Conservation (phyloP, 768 basidiomycete species). For the Boletellus emodensis region DNA sequence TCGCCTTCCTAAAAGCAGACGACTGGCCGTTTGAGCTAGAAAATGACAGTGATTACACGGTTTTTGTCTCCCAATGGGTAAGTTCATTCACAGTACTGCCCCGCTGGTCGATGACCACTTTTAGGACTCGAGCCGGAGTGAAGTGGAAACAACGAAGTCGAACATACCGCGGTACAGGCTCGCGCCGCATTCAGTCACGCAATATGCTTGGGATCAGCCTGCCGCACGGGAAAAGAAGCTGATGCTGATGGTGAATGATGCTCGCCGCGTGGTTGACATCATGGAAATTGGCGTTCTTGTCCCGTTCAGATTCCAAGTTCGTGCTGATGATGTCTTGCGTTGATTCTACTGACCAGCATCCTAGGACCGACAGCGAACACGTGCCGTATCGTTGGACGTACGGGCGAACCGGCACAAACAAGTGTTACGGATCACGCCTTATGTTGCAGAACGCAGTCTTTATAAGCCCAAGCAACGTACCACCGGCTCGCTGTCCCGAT, state of each 20-base stretch:
- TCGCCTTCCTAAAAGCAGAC: slow-evolving; percentile 62
- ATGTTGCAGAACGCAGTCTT: slow-evolving; percentile 77
- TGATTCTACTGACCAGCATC: neutral
- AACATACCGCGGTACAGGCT: slow-evolving; percentile 50
- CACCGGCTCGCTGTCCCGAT: slow-evolving; percentile 45
- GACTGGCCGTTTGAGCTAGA: slow-evolving; percentile 89
- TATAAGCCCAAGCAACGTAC: slow-evolving; percentile 73
- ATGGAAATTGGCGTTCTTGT: slow-evolving; percentile 93
- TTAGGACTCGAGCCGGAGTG: slow-evolving; percentile 45
- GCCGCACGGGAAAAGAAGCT: slow-evolving; percentile 80
- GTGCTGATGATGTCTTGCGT: slow-evolving; percentile 18
- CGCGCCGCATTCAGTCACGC: slow-evolving; percentile 45
- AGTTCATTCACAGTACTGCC: slow-evolving; percentile 7
- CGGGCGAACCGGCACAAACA: slow-evolving; percentile 86
- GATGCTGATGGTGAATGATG: slow-evolving; percentile 55
- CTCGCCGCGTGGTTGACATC: slow-evolving; percentile 73
- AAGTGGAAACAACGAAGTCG: slow-evolving; percentile 37
- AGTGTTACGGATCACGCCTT: slow-evolving; percentile 81
- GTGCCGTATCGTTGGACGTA: slow-evolving; percentile 83
- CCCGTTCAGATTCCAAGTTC: slow-evolving; percentile 82
- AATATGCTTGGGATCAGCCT: slow-evolving; percentile 94
- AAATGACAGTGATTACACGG: slow-evolving; percentile 74
- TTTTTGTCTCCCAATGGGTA: slow-evolving; percentile 76
- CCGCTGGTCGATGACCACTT: slow-evolving; percentile 21
- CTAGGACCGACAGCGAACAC: slow-evolving; percentile 53